These are phyloP conservation scores for Rhizophora mangle DNA, from an alignment of 345 rosid species.

Conservation along the genomic window DNA sequence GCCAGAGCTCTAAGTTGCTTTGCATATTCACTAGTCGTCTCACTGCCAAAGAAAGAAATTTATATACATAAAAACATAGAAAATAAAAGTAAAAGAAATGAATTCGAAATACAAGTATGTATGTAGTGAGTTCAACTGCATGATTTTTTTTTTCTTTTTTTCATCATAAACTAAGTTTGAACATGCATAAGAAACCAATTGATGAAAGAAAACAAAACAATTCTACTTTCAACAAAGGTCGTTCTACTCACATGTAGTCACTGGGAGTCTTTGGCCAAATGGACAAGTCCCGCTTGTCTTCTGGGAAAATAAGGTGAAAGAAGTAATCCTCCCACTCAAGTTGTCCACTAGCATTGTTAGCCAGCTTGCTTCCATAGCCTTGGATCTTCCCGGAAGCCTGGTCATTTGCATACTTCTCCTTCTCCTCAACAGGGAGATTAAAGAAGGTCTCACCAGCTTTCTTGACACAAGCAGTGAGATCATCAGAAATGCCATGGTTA, in stretches of 20 bases:
- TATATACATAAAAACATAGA: not conserved
- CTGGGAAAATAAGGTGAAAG: conserved; percentile 79
- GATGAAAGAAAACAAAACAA: not conserved
- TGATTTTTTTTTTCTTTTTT: too few relatives aligned
- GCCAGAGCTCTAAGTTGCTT: conserved; percentile 64
- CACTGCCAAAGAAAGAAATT: conserved; percentile 35
- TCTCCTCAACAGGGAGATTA: conserved; percentile 65
- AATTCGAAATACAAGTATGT: too few relatives aligned
- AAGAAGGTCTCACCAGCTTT: conserved; percentile 62
- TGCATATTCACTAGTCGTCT: conserved; percentile 74
- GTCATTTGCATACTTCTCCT: conserved; percentile 84
- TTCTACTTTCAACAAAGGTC: not conserved
- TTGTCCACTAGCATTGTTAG: conserved; percentile 80
- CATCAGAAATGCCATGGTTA: conserved; percentile 69
- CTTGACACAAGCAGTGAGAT: conserved; percentile 61
- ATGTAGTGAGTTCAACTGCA: too few relatives aligned
- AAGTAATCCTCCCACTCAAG: conserved; percentile 97
- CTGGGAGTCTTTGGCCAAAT: conserved; percentile 80
- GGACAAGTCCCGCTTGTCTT: conserved; percentile 71
- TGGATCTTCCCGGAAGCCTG: conserved; percentile 80
- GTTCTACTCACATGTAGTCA: conserved; percentile 62
- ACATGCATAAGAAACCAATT: not conserved
- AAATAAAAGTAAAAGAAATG: too few relatives aligned
- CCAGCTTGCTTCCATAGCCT: conserved; percentile 94
- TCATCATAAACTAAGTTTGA: too few relatives aligned